Evolutionary conservation across 176 grass and related monocot species (phyloP).

Genomic region (Phoenix dactylifera): DNA sequence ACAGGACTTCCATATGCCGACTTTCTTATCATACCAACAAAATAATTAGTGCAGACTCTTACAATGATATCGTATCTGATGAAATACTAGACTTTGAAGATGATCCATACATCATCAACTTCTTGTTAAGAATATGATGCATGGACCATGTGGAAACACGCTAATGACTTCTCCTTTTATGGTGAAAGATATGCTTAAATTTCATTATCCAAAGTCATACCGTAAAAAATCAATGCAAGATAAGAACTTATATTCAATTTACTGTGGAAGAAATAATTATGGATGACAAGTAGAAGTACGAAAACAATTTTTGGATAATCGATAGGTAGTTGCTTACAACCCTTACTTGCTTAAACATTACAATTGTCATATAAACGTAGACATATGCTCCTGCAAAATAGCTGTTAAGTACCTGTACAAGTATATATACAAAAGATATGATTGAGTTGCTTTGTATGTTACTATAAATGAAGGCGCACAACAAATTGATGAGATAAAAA

Average conservation of each 20-base stretch:
- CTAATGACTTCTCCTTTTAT: constrained; percentile 8
- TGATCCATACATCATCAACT: constrained; percentile 1
- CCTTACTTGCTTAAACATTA: neutral
- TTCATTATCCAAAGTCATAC: neutral
- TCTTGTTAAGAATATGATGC: constrained; percentile 25
- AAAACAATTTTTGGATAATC: neutral
- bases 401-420: constrained; percentile 20
- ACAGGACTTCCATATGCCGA: constrained; percentile 4
- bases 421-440: constrained; percentile 17
- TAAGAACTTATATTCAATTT: constrained; percentile 15
- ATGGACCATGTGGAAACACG: constrained; percentile 13
- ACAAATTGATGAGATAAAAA: neutral
- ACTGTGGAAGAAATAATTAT: neutral
- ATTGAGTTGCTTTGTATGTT: neutral
- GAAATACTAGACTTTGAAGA: constrained; percentile 13
- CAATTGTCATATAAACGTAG: constrained; percentile 32
- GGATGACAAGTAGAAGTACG: neutral
- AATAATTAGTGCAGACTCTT: neutral
- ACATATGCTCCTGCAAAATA: constrained; percentile 16
- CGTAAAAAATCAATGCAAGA: neutral
- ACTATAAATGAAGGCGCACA: neutral
- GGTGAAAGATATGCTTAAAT: constrained; percentile 1
- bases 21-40: constrained; percentile 8
- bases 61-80: constrained; percentile 2
- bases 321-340: neutral